Evolutionary conservation across 805 yeast genomes (phyloP), one percentile per base, ranked within the genome.

Genomic region (Ogataea thermomethanolica): DNA sequence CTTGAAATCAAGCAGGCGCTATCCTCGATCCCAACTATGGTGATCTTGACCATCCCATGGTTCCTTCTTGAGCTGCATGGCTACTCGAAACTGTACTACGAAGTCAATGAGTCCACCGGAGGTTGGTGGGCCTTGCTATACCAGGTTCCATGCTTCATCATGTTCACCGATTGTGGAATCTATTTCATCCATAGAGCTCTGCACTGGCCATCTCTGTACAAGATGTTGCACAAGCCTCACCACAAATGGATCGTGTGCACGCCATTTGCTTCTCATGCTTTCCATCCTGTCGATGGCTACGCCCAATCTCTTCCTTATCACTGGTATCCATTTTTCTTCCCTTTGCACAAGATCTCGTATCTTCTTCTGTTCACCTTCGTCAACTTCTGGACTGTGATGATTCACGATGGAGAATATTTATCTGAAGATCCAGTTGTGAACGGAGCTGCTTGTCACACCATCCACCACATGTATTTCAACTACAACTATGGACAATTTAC

Each of bases 201-300:
- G 57, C 99, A 93, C 64, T 88, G 93, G 87, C 97, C 96, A 15
- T 53, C 72, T 12, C 82, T 93, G 29, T 93, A 93, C 77, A 90
- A 84, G 70, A 63, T 56, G 20, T 69, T 93, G 47, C 99, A 93
- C 71, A 93, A 93, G 69, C 97, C 97, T 9, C 99, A 93, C 66
- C 99, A 93, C 75, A 93, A 93, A 69, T 93, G 99, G 99, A 79
- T 93, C 53, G 96, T 93, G 29, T 91, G 98, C 46, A 91, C 99
- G 8, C 99, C 99, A 31, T 93, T 84, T 67, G 99, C 99, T 0
- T 87, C 96, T 7, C 97, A 90, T 59, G 97, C 98, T 20, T 93
- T 93, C 88, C 96, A 93, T 65, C 98, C 99, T 10, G 84, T 93
- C 38, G 99, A 93, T 56, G 99, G 99, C 28, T 93, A 85, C 70